Evolutionary conservation across 495 filamentous ascomycete genomes (phyloP).

Genomic region (Neurospora sp.): DNA sequence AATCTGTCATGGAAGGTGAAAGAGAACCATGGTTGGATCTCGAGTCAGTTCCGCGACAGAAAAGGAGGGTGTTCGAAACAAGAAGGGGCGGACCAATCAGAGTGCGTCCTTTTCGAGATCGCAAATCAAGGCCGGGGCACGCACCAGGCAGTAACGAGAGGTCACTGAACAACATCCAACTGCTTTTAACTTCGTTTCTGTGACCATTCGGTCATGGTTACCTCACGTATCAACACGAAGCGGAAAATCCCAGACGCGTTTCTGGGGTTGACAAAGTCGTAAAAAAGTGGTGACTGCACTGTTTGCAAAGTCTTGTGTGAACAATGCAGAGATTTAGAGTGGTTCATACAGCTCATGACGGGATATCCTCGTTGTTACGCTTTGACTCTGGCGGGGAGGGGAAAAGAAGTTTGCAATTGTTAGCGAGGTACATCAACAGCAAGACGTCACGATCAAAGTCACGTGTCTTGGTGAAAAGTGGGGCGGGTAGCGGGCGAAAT

Average conservation of each 20-base stretch:
- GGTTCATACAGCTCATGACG: not conserved
- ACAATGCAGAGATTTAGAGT: not conserved
- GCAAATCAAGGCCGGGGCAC: too few relatives aligned
- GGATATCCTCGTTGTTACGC: not conserved
- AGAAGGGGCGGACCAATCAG: not conserved
- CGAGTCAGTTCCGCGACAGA: not conserved
- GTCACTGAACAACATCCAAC: not conserved
- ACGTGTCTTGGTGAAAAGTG: constrained; percentile 12
- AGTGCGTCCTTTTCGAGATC: not conserved
- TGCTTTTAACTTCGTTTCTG: not conserved
- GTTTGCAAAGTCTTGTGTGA: not conserved
- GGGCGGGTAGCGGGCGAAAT: not conserved
- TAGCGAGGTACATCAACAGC: not conserved
- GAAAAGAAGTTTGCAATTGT: not conserved
- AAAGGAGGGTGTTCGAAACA: not conserved
- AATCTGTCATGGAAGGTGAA: not conserved
- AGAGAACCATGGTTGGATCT: not conserved
- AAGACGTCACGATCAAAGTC: constrained; percentile 17
- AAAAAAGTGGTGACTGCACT: not conserved
- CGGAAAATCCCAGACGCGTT: not conserved
- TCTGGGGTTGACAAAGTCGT: not conserved
- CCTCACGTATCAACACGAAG: too few relatives aligned
- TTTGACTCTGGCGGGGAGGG: not conserved
- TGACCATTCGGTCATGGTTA: too few relatives aligned
- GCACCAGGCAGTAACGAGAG: not conserved